Evolutionary conservation across 208 protist species (phyloP).

Genomic region (Leishmania tropica): DNA sequence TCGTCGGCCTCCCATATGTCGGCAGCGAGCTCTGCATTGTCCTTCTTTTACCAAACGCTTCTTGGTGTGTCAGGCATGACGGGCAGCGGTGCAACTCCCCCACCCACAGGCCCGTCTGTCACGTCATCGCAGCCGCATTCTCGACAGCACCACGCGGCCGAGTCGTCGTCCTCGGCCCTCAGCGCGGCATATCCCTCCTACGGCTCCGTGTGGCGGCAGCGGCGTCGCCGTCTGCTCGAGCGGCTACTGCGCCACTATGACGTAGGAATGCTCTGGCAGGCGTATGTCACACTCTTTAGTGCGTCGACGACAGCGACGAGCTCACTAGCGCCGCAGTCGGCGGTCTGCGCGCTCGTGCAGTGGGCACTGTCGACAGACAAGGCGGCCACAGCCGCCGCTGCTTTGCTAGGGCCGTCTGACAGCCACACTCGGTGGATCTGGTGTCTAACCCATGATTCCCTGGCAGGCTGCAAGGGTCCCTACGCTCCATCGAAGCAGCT

Average conservation of each 20-base stretch:
- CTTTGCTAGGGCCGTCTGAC: slow-evolving; percentile 5
- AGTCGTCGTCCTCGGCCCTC: neutral
- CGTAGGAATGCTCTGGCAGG: slow-evolving; percentile 31
- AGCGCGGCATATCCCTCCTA: neutral
- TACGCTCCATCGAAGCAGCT: neutral
- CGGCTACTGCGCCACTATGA: slow-evolving; percentile 31
- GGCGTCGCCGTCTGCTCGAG: slow-evolving; percentile 24
- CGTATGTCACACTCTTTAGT: slow-evolving; percentile 32
- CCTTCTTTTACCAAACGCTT: slow-evolving; percentile 20
- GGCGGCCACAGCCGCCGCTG: slow-evolving; percentile 4
- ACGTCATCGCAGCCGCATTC: neutral
- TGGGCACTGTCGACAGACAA: slow-evolving; percentile 16
- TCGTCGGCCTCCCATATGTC: neutral
- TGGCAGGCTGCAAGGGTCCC: neutral
- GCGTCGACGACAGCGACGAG: slow-evolving; percentile 7
- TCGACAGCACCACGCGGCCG: neutral
- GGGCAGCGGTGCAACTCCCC: neutral
- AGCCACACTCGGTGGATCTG: slow-evolving; percentile 18
- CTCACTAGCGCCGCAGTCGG: slow-evolving; percentile 22
- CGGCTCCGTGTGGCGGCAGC: slow-evolving; percentile 23
- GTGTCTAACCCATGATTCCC: slow-evolving; percentile 1
- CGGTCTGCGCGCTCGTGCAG: slow-evolving; percentile 16
- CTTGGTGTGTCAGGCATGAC: slow-evolving; percentile 9
- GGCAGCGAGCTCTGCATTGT: neutral
- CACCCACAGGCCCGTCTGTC: no score